Conservation (phyloP, 2,329 filamentous ascomycete species). For the Aspergillus candidus region DNA sequence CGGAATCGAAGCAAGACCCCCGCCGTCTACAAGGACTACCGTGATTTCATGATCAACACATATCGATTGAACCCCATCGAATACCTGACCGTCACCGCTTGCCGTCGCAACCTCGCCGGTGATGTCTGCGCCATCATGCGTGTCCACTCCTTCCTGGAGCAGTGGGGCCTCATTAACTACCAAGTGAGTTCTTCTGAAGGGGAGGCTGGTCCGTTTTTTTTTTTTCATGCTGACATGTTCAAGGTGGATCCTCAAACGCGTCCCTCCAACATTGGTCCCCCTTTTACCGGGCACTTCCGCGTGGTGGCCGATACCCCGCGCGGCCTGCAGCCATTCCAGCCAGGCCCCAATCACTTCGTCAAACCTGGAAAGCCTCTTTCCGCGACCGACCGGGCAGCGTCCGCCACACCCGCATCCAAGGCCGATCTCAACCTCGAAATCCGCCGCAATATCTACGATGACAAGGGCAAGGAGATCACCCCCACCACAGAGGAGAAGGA, state of each 20-base stretch:
- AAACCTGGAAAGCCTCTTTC: slow-evolving; percentile 56
- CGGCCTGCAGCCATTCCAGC: slow-evolving; percentile 91
- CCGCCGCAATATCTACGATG: slow-evolving; percentile 90
- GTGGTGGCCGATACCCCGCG: slow-evolving; percentile 93
- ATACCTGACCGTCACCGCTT: slow-evolving; percentile 95
- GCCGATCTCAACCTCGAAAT: slow-evolving; percentile 86
- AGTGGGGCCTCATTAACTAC: slow-evolving; percentile 99
- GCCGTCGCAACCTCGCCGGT: slow-evolving; percentile 86
- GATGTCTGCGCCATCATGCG: slow-evolving; percentile 99
- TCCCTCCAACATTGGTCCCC: slow-evolving; percentile 90
- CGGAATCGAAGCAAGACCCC: slow-evolving; percentile 97
- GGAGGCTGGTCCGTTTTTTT: not conserved
- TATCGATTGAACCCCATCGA: slow-evolving; percentile 93
- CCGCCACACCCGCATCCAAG: slow-evolving; percentile 61
- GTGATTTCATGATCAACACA: slow-evolving; percentile 99
- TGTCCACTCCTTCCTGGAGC: slow-evolving; percentile 93
- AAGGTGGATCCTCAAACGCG: slow-evolving; percentile 94
- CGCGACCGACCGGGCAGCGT: slow-evolving; percentile 66
- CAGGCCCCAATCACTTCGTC: slow-evolving; percentile 66
- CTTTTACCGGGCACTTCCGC: slow-evolving; percentile 95
- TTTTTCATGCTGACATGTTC: slow-evolving; percentile 7
- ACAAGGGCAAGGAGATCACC: slow-evolving; percentile 77
- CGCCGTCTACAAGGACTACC: slow-evolving; percentile 96
- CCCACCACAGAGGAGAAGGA: slow-evolving; percentile 63
- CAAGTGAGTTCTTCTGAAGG: slow-evolving; percentile 57